A percentile compares a stretch with the other conserved stretches of the same genome.
phyloP scores from a whole-genome alignment of 441 rosid species.

The Raphanus hybrid region DNA sequence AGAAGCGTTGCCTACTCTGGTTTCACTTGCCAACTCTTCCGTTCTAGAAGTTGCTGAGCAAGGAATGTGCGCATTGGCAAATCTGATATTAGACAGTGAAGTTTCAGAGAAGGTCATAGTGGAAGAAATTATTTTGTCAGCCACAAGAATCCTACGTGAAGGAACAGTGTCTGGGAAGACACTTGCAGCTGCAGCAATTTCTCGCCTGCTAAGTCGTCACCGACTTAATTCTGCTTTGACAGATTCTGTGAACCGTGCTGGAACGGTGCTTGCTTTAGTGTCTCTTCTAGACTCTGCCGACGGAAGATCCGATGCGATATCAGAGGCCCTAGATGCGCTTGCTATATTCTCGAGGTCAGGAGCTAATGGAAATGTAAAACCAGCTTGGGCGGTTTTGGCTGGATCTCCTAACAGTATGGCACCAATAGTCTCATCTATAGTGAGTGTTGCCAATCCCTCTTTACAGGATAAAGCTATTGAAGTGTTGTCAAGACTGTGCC shows the following conservation, averaged over 20 bases:
- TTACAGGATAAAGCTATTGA: constrained; percentile 98
- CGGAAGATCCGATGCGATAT: constrained; percentile 68
- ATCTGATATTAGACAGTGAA: constrained; percentile 93
- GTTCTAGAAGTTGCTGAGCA: constrained; percentile 94
- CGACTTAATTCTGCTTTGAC: constrained; percentile 70
- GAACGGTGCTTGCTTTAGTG: constrained; percentile 94
- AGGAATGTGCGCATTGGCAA: constrained; percentile 95
- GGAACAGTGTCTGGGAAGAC: constrained; percentile 93
- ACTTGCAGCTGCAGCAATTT: constrained; percentile 97
- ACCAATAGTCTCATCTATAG: constrained; percentile 88
- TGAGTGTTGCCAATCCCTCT: constrained; percentile 74
- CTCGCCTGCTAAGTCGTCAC: constrained; percentile 83
- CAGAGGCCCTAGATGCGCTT: constrained; percentile 96
- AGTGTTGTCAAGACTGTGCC: constrained; percentile 85
- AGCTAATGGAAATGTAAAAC: constrained; percentile 68
- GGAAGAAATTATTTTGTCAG: constrained; percentile 89
- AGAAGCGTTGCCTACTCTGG: constrained; percentile 78
- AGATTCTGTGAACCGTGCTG: constrained; percentile 93
- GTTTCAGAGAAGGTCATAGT: constrained; percentile 76
- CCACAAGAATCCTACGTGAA: constrained; percentile 90
- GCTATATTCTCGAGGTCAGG: constrained; percentile 87
- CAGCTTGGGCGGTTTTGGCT: constrained; percentile 94
- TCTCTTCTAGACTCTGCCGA: constrained; percentile 86
- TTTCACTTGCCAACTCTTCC: constrained; percentile 74
- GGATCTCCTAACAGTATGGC: constrained; percentile 80